Percentiles rank a stretch among this genome's conserved stretches.
Evolutionary conservation across 768 basidiomycete species (phyloP).

Genomic region (Pluteus cervinus): DNA sequence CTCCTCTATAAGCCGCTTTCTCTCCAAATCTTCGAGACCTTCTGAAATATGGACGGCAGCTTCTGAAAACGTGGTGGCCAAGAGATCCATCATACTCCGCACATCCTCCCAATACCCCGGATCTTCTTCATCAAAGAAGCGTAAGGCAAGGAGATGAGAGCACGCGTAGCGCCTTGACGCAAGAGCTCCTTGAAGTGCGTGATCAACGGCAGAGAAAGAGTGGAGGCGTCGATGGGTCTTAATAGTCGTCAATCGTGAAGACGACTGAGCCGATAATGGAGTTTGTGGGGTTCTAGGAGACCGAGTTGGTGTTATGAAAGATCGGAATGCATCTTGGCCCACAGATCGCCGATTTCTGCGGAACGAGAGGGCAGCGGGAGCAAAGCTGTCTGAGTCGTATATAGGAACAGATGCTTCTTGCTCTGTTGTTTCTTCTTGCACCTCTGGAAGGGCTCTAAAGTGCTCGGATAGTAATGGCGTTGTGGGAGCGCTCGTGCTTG

Average conservation of each 20-base stretch:
- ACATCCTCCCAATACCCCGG: slow-evolving; percentile 85
- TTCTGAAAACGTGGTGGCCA: slow-evolving; percentile 64
- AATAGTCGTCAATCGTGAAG: slow-evolving; percentile 60
- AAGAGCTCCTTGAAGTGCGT: slow-evolving; percentile 59
- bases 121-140: slow-evolving; percentile 67
- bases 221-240: slow-evolving; percentile 60
- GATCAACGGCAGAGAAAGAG: slow-evolving; percentile 56
- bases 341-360: slow-evolving; percentile 45
- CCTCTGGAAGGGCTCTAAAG: slow-evolving; percentile 9
- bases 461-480: slow-evolving; percentile 12
- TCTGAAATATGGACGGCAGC: slow-evolving; percentile 55
- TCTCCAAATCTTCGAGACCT: slow-evolving; percentile 57
- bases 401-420: slow-evolving; percentile 12
- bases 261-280: slow-evolving; percentile 31
- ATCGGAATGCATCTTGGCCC: slow-evolving; percentile 45
- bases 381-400: slow-evolving; percentile 37
- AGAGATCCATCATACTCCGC: slow-evolving; percentile 61
- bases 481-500: slow-evolving; percentile 34
- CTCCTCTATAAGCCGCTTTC: slow-evolving; percentile 43
- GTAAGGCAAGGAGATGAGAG: slow-evolving; percentile 71
- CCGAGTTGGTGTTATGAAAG: slow-evolving; percentile 12
- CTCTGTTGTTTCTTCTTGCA: slow-evolving; percentile 28
- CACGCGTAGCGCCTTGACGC: slow-evolving; percentile 73
- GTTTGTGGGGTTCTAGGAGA: slow-evolving; percentile 25
- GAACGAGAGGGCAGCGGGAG: slow-evolving; percentile 54